A percentile compares a stretch with the other conserved stretches of the same genome.
Conservation (phyloP, 2,329 filamentous ascomycete species). For the Fusarium sp. region DNA sequence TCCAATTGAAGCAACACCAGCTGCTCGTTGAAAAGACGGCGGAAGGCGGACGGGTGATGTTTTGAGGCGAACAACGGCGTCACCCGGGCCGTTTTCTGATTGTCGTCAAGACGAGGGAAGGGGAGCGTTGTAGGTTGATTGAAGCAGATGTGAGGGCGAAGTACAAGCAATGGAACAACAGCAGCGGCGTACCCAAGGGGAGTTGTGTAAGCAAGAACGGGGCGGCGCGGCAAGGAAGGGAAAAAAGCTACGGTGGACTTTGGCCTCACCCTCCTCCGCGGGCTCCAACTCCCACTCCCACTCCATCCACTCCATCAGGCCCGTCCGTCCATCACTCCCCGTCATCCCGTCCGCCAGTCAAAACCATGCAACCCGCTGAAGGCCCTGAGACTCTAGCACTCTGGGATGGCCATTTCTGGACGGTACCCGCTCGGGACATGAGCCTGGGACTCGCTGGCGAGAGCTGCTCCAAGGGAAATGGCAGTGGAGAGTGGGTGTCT, state of each 20-base stretch:
- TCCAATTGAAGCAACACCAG: constrained; percentile 43
- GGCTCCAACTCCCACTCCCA: not conserved
- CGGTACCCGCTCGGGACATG: constrained; percentile 36
- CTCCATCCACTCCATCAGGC: not conserved
- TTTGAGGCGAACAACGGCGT: constrained; percentile 32
- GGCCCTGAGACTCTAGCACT: constrained; percentile 36
- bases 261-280: constrained; percentile 13
- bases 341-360: constrained; percentile 36
- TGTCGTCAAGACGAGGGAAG: constrained; percentile 40
- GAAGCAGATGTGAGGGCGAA: constrained; percentile 34
- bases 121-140: constrained; percentile 39
- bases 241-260: constrained; percentile 48
- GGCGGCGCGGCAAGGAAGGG: constrained; percentile 42
- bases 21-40: constrained; percentile 35
- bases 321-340: constrained; percentile 6
- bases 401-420: constrained; percentile 28
- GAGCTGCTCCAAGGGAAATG: constrained; percentile 45
- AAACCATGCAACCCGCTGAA: constrained; percentile 22
- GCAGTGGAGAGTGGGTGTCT: constrained; percentile 44
- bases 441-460: constrained; percentile 36
- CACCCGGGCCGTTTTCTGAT: constrained; percentile 32
- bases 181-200: constrained; percentile 12
- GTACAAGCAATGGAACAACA: constrained; percentile 8
- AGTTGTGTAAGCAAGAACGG: constrained; percentile 48
- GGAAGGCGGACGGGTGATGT: constrained; percentile 8